Conservation (phyloP, 148 eudicot species). For the Rheum nobile region DNA sequence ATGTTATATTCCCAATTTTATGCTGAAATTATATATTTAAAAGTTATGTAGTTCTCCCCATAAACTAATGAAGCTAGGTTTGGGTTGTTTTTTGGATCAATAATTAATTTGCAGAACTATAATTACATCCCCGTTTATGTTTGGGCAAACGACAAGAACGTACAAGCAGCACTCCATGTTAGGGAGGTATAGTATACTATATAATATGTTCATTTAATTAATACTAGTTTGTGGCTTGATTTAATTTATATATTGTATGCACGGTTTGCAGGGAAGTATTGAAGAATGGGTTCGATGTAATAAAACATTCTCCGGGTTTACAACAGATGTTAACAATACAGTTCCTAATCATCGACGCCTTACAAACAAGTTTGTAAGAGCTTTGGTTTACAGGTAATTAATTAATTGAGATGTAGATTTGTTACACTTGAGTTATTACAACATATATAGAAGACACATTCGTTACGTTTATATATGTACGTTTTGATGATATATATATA, state of each 20-base stretch:
- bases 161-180: conserved; percentile 25
- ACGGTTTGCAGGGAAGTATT: conserved; percentile 24
- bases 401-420: too few species aligned
- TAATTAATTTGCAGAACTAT: conserved; percentile 10
- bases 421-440: not conserved
- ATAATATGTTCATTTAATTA: too few species aligned
- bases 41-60: too few species aligned
- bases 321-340: not conserved
- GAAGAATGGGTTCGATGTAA: conserved; percentile 27
- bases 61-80: too few species aligned
- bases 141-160: conserved; percentile 22
- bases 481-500: too few species aligned
- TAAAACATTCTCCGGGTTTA: not conserved
- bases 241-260: too few species aligned
- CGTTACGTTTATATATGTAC: not conserved
- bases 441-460: not conserved
- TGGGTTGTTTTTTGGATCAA: not conserved
- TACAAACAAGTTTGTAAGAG: conserved; percentile 5
- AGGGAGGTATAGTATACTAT: too few species aligned
- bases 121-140: conserved; percentile 10
- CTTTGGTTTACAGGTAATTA: conserved; percentile 1
- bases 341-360: conserved; percentile 18
- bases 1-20: too few species aligned
- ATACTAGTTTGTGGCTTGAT: too few species aligned
- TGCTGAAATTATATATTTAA: too few species aligned